Evolutionary conservation across 495 filamentous ascomycete genomes (phyloP), one percentile per base, ranked within the genome.

Genomic region (Neurospora africana): DNA sequence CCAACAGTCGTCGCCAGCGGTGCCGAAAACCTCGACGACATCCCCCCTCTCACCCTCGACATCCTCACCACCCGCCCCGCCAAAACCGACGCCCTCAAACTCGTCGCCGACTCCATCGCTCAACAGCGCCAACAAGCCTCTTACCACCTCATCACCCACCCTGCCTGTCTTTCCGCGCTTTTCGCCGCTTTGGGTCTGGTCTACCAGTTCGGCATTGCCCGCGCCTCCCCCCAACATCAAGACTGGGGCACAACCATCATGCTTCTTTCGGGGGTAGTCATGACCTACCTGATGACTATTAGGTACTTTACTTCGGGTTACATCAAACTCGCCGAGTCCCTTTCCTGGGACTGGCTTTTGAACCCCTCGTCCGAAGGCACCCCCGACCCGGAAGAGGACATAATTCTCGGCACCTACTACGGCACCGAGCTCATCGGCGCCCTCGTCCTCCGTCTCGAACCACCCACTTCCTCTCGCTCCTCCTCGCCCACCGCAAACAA

Each of bases 121-220:
- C 83, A 86, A 74, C 83, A 85, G 75, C 82, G 83, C 36, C 83
- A 84, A 68, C 74, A 76, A 13, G 79, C 83, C 17, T 76, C 83
- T 23, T 75, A 73, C 53, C 65, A 77, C 68, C 73, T 84, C 30
- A 74, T 82, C 68, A 78, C 79, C 68, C 82, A 86, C 77, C 84
- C 84, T 6, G 75, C 82, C 38, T 73, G 80, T 68, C 74, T 85
- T 6, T 73, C 79, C 39, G 15, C 30, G 3, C 71, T 85, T 11
- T 10, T 73, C 39, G 75, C 75, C 10, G 68, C 58, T 23, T 74
- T 84, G 4, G 79, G 73, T 5, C 71, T 71, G 38, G 71, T 79
- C 21, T 83, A 83, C 75, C 81, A 79, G 19, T 81, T 79, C 71
- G 75, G 78, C 40, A 81, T 77, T 74, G 36, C 68, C 37, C 43